Evolutionary conservation across 129 eudicot genomes (phyloP).

Genomic region (Lactuca saligna): DNA sequence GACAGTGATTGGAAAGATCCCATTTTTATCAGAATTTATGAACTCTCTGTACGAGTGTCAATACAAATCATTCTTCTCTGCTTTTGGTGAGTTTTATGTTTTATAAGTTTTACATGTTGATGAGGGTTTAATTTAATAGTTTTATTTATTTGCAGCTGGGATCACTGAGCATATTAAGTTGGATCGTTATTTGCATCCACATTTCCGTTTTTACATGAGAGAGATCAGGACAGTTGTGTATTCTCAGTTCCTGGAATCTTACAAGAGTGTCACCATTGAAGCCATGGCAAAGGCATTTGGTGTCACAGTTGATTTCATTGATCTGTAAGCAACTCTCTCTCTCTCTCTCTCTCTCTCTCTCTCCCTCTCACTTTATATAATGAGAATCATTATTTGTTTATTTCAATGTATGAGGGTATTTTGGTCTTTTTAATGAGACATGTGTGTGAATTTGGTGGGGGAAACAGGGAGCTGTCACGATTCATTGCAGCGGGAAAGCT

Average conservation of each 20-base stretch:
- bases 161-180: slow-evolving; percentile 75
- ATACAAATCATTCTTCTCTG: slow-evolving; percentile 71
- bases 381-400: too few relatives aligned
- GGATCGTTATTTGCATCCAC: slow-evolving; percentile 88
- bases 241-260: slow-evolving; percentile 91
- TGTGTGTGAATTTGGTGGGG: not conserved
- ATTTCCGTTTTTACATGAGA: slow-evolving; percentile 94
- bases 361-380: too few relatives aligned
- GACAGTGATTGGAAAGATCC: slow-evolving; percentile 74
- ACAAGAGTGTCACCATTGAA: slow-evolving; percentile 94
- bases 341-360: too few relatives aligned
- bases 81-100: slow-evolving; percentile 60
- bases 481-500: slow-evolving; percentile 98
- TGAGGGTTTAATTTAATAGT: not conserved
- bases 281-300: slow-evolving; percentile 98
- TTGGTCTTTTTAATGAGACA: not conserved
- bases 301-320: slow-evolving; percentile 89
- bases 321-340: slow-evolving; percentile 48
- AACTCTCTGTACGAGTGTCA: slow-evolving; percentile 73
- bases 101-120: slow-evolving; percentile 8
- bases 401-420: not conserved
- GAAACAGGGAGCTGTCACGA: slow-evolving; percentile 82
- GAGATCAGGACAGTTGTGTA: slow-evolving; percentile 86
- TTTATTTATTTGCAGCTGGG: slow-evolving; percentile 58
- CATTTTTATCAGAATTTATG: slow-evolving; percentile 63